Evolutionary conservation across 1,284 basidiomycete genomes (phyloP), one percentile per base, ranked within the genome.

Genomic region (Trametes sp.): DNA sequence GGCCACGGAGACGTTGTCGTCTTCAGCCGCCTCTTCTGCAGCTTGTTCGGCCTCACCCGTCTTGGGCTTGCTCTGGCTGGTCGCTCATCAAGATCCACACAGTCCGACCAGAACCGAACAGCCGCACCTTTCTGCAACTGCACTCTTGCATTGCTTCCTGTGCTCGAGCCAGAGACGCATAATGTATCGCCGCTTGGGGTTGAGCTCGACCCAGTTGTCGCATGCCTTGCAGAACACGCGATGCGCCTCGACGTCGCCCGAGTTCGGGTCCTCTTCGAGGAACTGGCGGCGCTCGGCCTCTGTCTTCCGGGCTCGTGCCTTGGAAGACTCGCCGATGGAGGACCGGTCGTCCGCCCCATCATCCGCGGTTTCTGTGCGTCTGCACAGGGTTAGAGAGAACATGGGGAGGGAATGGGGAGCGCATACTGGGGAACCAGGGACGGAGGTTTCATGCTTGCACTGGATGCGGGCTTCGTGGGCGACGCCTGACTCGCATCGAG

Each of bases 111-210:
- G 41, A 44, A 49, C 48, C 42, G 57, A 24, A 42, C 44, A 28
- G 11, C 0, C 38, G 38, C 57, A 74, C 67, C 54, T 67, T 55
- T 71, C 69, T 51, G 59, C 66, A 57, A 35, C 38, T 4, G 23
- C 36, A 19, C 54, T 46, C 51, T 68, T 62, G 53, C 87, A 88
- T 53, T 78, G 77, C 29, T 75, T 76, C 21, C 84, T 77, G 71
- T 89, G 87, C 45, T 74, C 75, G 63, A 85, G 78, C 87, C 87
- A 90, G 53, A 82, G 82, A 51, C 80, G 80, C 63, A 89, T 82
- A 11, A 82, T 75, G 65, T 87, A 90, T 16, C 81, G 80, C 64
- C 80, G 80, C 66, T 76, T 81, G 33, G 78, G 76, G 54, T 86
- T 84, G 19, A 90, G 78, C 33, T 79, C 77, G 19, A 89, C 79